Evolutionary conservation across 352 stramenopile genomes (phyloP).

Genomic region (Peronospora destructor): DNA sequence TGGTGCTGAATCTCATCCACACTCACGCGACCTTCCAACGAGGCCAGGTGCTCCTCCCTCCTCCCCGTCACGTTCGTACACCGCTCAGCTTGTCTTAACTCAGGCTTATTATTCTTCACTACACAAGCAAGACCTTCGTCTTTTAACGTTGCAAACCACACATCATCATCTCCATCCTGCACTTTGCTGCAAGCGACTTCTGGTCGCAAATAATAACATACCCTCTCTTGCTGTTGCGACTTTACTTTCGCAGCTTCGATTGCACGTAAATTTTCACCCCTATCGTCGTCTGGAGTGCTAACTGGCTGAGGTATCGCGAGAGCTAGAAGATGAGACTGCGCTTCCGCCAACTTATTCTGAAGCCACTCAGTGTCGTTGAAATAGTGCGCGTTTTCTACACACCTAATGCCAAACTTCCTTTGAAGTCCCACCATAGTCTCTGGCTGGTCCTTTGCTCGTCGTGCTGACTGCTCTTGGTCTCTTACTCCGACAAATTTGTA

Average conservation of each 20-base stretch:
- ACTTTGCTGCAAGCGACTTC: constrained; percentile 14
- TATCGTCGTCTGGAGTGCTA: constrained; percentile 7
- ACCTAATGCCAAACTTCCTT: too few relatives aligned
- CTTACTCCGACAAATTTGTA: too few relatives aligned
- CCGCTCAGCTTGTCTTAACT: constrained; percentile 1
- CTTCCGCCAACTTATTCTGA: too few relatives aligned
- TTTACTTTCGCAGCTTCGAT: constrained; percentile 22
- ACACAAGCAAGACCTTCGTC: constrained; percentile 4
- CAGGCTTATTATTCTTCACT: constrained; percentile 1
- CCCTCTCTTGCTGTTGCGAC: constrained; percentile 22
- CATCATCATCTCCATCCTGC: constrained; percentile 13
- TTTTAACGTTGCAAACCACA: constrained; percentile 13
- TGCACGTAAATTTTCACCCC: constrained; percentile 16
- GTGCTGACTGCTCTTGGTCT: too few relatives aligned
- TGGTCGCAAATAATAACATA: constrained; percentile 23
- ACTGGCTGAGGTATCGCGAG: background rate
- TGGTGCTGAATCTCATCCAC: constrained; percentile 88
- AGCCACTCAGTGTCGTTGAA: too few relatives aligned
- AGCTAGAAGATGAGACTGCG: too few relatives aligned
- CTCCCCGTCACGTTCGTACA: background rate
- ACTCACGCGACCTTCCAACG: constrained; percentile 85
- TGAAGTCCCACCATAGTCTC: too few relatives aligned
- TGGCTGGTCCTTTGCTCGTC: too few relatives aligned
- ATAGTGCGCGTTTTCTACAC: too few relatives aligned
- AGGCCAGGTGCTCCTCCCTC: constrained; percentile 34